Percentiles rank a stretch among this genome's conserved stretches.
Conservation (phyloP, 306 rosid genomes). For the Lupinus albus region DNA sequence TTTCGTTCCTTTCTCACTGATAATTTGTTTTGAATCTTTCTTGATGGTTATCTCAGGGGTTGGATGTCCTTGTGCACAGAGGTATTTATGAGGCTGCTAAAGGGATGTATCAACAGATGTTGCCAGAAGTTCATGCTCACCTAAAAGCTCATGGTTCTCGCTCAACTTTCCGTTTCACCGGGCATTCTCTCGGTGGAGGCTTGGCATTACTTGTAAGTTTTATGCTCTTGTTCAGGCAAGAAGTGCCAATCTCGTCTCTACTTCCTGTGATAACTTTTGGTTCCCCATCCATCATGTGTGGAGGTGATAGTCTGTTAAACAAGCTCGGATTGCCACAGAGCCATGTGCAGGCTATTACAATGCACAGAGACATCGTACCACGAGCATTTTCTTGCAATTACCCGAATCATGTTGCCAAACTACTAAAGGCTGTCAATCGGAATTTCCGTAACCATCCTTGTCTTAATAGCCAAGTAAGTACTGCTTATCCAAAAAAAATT, state of each 20-base stretch:
- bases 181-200: conserved; percentile 90
- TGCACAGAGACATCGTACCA: conserved; percentile 84
- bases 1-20: too few relatives aligned
- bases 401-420: conserved; percentile 63
- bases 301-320: conserved; percentile 65
- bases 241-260: conserved; percentile 60
- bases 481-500: not conserved
- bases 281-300: conserved; percentile 78
- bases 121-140: conserved; percentile 68
- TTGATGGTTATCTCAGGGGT: conserved; percentile 48
- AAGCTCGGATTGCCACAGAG: conserved; percentile 62
- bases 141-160: conserved; percentile 50
- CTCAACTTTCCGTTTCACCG: conserved; percentile 69
- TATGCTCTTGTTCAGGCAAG: conserved; percentile 65
- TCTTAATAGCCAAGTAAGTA: conserved; percentile 63
- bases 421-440: conserved; percentile 69
- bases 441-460: conserved; percentile 73
- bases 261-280: conserved; percentile 84
- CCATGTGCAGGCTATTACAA: conserved; percentile 65
- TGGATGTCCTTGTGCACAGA: conserved; percentile 74
- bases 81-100: conserved; percentile 87
- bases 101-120: conserved; percentile 75
- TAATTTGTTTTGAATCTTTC: too few relatives aligned
- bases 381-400: conserved; percentile 79
- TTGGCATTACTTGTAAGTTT: conserved; percentile 72